phyloP scores from a whole-genome alignment of 2,329 filamentous ascomycete genomes.

The Gaeumannomyces sp. region DNA sequence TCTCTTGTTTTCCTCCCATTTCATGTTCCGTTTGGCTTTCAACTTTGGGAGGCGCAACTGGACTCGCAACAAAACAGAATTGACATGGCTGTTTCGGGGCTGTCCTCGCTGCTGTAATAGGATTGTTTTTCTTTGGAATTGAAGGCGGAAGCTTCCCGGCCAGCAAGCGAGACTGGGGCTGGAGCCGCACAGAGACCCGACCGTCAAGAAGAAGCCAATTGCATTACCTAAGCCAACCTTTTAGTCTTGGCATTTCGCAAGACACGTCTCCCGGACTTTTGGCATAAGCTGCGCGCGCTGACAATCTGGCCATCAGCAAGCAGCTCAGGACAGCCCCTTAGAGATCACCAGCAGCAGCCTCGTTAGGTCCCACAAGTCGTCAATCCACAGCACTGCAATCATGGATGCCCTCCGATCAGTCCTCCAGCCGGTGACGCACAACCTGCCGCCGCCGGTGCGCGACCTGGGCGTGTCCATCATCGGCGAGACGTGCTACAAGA shows the following conservation, averaged over 20 bases:
- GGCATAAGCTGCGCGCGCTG: too few species aligned
- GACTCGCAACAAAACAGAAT: background rate
- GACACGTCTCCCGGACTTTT: background rate
- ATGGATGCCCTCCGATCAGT: conserved; percentile 59
- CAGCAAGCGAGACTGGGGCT: background rate
- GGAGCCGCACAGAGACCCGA: background rate
- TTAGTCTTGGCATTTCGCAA: background rate
- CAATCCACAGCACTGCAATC: conserved; percentile 6
- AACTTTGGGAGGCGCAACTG: background rate
- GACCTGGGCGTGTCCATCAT: conserved; percentile 74
- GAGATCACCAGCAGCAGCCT: background rate
- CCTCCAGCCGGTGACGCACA: conserved; percentile 64
- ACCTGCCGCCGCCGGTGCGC: conserved; percentile 67
- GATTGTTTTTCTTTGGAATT: background rate
- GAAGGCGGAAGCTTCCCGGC: too few species aligned
- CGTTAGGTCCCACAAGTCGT: background rate
- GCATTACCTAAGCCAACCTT: background rate
- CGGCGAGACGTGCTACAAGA: conserved; percentile 77
- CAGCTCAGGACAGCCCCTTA: background rate
- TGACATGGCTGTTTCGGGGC: background rate
- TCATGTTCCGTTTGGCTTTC: background rate
- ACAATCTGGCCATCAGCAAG: background rate
- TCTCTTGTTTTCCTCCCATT: background rate
- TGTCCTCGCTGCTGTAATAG: too few species aligned
- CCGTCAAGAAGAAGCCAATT: background rate